Evolutionary conservation across 768 basidiomycete genomes (phyloP), one percentile per base, ranked within the genome.

Genomic region (Leccinellum luteum): DNA sequence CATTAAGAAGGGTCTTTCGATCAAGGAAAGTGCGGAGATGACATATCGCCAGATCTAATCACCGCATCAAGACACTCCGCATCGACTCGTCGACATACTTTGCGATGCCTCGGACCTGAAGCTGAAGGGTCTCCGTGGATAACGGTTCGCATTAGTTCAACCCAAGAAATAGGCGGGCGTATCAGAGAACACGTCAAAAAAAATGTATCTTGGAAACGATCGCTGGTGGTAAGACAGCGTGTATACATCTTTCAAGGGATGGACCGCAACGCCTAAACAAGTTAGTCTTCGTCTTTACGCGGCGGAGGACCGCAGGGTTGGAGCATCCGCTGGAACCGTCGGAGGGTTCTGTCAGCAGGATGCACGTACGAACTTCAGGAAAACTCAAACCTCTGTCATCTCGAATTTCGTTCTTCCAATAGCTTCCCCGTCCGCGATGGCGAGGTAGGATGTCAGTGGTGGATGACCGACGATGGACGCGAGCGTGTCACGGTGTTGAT

Each of bases 401-500:
- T 99, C 96, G 68, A 97, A 98, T 69, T 85, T 93, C 3, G 87
- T 78, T 44, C 97, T 78, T 9, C 92, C 97, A 54, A 88, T 84
- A n/a, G 92, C 81, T 73, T 98, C 94, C 3, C 94, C 93, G 62
- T 99, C 96, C 14, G 95, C 95, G 66, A 98, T 85, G 1, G 94
- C 87, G 48, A 98, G 79, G 70, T 89, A 99, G 2, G 92, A 92
- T 14, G 86, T 77, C 55, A 99, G 75, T 0, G 91, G 81, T 4
- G 93, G 83, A 71, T 99, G 97, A 2, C 96, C 94, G 47, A 94
- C 86, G 60, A 98, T 94, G 9, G 95, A 90, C 23, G 95, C 78
- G 59, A 92, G 77, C n/a, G 94, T 95, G 72, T 98, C 96, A 43
- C 96, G 86, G 75, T 98, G 95, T 69, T 98, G 96, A 74, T 98